Percentiles rank a stretch among this genome's conserved stretches.
These are phyloP conservation scores for Cystobasidium sp. DNA, from an alignment of 1,284 basidiomycete species.

Conservation along the genomic window DNA sequence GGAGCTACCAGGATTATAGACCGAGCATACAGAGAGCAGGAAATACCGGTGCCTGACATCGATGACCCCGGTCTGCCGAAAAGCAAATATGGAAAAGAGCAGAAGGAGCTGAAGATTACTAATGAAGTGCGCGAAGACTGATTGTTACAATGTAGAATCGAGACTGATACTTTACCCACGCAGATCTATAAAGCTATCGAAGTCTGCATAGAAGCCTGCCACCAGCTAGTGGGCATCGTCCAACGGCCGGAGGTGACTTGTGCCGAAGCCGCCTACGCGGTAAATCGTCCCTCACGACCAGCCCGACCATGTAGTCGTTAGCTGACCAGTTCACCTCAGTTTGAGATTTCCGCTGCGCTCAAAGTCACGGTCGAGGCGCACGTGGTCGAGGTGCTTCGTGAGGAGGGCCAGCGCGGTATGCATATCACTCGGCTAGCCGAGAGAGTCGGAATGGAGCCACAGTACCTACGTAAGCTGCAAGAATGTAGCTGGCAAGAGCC, in stretches of 20 bases:
- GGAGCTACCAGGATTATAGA: constrained; percentile 43
- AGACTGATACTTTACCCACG: background rate
- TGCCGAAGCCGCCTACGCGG: constrained; percentile 41
- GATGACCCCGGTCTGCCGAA: constrained; percentile 44
- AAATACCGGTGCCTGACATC: constrained; percentile 41
- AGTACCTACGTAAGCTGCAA: constrained; percentile 27
- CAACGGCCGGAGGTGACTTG: constrained; percentile 38
- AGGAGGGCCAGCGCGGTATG: constrained; percentile 40
- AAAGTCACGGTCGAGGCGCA: constrained; percentile 40
- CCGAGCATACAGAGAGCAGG: constrained; percentile 35
- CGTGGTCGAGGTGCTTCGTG: constrained; percentile 39
- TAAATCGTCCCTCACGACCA: constrained; percentile 3
- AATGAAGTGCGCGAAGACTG: constrained; percentile 14
- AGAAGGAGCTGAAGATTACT: constrained; percentile 37
- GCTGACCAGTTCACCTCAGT: constrained; percentile 5
- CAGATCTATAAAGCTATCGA: constrained; percentile 43
- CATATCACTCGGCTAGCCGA: constrained; percentile 35
- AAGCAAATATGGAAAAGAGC: constrained; percentile 41
- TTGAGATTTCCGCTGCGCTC: constrained; percentile 37
- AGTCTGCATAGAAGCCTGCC: constrained; percentile 43
- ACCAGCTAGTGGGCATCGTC: constrained; percentile 42
- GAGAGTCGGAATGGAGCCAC: constrained; percentile 38
- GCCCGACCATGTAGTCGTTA: background rate
- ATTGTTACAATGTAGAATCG: background rate
- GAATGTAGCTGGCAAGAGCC: background rate